Conservation (phyloP, 495 filamentous ascomycete genomes). For the Penicillium chermesinum region DNA sequence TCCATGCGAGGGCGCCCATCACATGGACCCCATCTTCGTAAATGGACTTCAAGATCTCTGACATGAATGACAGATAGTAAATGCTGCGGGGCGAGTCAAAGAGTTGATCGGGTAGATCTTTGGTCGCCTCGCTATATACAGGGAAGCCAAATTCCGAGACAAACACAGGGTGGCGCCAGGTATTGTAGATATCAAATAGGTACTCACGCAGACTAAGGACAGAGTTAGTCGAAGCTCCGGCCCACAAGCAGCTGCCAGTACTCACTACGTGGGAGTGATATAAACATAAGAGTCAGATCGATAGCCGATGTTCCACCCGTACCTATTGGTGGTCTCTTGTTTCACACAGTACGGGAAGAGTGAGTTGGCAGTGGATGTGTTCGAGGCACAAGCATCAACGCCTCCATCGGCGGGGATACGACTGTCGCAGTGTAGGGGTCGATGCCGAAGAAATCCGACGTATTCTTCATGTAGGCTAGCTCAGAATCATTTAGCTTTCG, state of each 20-base stretch:
- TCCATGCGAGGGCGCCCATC: conserved; percentile 43
- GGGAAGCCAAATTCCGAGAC: conserved; percentile 41
- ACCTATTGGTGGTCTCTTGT: conserved; percentile 26
- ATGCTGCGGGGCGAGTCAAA: conserved; percentile 36
- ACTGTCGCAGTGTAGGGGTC: conserved; percentile 45
- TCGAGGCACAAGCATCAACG: conserved; percentile 30
- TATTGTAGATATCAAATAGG: conserved; percentile 41
- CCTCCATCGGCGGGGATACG: conserved; percentile 33
- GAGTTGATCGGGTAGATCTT: conserved; percentile 30
- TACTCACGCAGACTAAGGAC: conserved; percentile 29
- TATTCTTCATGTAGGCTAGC: conserved; percentile 28
- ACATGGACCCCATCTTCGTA: conserved; percentile 42
- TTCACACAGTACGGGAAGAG: conserved; percentile 39
- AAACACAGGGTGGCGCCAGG: conserved; percentile 32
- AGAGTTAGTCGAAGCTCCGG: background rate
- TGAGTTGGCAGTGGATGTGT: conserved; percentile 20
- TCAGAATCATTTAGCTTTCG: conserved; percentile 29
- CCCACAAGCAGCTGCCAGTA: no score
- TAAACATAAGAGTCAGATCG: conserved; percentile 35
- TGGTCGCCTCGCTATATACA: conserved; percentile 25
- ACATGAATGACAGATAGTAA: conserved; percentile 40
- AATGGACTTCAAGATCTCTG: conserved; percentile 40
- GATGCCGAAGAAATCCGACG: conserved; percentile 42
- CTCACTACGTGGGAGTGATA: conserved; percentile 32
- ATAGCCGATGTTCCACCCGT: conserved; percentile 42